Evolutionary conservation across 164 flowering plant species (phyloP), one percentile per base, ranked within the genome.

Genomic region (Piper betle): DNA sequence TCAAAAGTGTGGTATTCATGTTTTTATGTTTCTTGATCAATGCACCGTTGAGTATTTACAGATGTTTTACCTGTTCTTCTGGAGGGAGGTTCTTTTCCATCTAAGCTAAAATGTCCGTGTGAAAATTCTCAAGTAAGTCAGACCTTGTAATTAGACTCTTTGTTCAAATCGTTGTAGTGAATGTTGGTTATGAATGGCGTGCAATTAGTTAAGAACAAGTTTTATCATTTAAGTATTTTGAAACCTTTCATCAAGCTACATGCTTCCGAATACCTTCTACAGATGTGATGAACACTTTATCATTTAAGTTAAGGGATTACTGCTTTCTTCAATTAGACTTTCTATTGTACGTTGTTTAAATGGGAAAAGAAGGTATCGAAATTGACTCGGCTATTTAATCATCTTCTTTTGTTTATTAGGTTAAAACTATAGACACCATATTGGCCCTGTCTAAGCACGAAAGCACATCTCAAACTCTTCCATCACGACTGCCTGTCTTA

Each of bases 351-450:
- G 2, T 10, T 42, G 6, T 42, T 42, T 10, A 42, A 42, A 6
- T 42, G 2, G 46, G 46, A 42, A 42, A 42, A 42, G 6, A 6
- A 10, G 46, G 46, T 42, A 42, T 42, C 11, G 46, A 6, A 37
- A 19, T 18, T 40, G 25, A 55, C 57, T 55, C 1, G 9, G 20
- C 18, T 19, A 11, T 55, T 42, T 42, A 25, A 25, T 6, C 6
- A 20, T 55, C 10, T 9, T 6, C 18, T 19, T 18, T 55, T 2
- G 71, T 66, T 50, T 2, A 63, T 69, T 68, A 84, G 81, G 76
- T 59, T 48, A 75, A 64, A 68, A 82, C 75, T 74, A 68, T 61
- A 58, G 77, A 69, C 62, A 72, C 69, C 64, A 64, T 81, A 67
- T 69, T 79, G 13, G 72, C 71, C 0, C 6, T 10, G 11, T 6